phyloP scores from a whole-genome alignment of 2,329 filamentous ascomycete genomes.

The Penicillium freii region DNA sequence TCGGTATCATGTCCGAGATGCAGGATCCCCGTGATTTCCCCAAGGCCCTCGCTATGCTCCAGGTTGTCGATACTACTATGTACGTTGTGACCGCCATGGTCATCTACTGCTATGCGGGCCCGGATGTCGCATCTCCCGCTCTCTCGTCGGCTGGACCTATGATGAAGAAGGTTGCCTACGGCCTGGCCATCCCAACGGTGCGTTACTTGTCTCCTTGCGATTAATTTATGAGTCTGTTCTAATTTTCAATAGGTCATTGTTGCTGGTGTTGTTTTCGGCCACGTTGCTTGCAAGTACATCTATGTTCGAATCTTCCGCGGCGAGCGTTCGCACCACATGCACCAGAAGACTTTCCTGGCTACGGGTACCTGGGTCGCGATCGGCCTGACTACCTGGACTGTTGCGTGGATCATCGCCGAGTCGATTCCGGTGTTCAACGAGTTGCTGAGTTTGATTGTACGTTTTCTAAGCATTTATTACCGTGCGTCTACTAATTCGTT shows the following conservation, averaged over 20 bases:
- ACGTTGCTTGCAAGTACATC: slow-evolving; percentile 63
- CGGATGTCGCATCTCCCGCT: slow-evolving; percentile 60
- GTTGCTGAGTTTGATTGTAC: slow-evolving; percentile 59
- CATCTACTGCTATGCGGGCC: slow-evolving; percentile 65
- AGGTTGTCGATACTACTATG: slow-evolving; percentile 57
- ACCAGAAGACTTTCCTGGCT: slow-evolving; percentile 48
- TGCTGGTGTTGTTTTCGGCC: slow-evolving; percentile 65
- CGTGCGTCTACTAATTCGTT: slow-evolving; percentile 10
- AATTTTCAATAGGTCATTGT: slow-evolving; percentile 46
- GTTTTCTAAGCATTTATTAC: background rate
- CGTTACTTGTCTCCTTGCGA: background rate
- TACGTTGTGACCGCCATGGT: slow-evolving; percentile 65
- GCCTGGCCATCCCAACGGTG: slow-evolving; percentile 62
- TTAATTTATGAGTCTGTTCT: background rate
- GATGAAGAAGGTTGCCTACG: slow-evolving; percentile 63
- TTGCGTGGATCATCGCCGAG: slow-evolving; percentile 65
- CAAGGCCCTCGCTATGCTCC: slow-evolving; percentile 60
- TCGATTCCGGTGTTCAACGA: slow-evolving; percentile 66
- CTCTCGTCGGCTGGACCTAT: slow-evolving; percentile 59
- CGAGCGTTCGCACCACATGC: slow-evolving; percentile 54
- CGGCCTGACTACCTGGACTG: slow-evolving; percentile 53
- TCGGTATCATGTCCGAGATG: slow-evolving; percentile 63
- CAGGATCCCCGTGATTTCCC: slow-evolving; percentile 57
- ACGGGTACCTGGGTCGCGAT: slow-evolving; percentile 59
- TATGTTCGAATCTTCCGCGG: slow-evolving; percentile 58